Evolutionary conservation across 345 rosid genomes (phyloP), one percentile per base, ranked within the genome.

Genomic region (Arabidopsis arenosa): DNA sequence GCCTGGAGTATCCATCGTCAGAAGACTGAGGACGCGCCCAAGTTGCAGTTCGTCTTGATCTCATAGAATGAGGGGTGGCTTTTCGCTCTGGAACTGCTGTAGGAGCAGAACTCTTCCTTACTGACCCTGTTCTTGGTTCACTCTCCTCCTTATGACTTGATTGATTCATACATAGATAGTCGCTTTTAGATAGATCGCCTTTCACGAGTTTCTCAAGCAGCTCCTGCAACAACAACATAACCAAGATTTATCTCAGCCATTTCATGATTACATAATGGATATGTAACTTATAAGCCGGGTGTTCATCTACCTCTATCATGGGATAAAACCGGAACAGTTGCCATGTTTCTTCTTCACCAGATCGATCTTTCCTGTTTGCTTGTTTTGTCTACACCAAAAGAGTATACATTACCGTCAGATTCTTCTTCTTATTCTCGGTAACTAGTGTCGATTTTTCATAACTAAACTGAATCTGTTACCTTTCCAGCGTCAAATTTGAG

Each of bases 261-360:
- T 45, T 45, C 28, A 40, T 21, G 48, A 35, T 35, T 32, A 30
- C 32, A 53, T 52, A 28, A 15, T 32, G 11, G 39, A 9, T 26
- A 21, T 66, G 12, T 65, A 44, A 11, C 14, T 26, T 9, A 65
- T 5, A 17, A 63, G 55, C 48, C 33, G 21, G 8, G 36, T 47
- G 58, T n/a, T 15, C 35, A 56, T 72, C 39, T 85, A 90, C 98
- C 98, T 94, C 97, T 68, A 91, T 8, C 83, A 94, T 63, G 44
- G 98, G 98, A 82, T 86, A 94, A 82, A 94, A 94, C 62, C 96
- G 89, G 72, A 86, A 94, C 5, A 91, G 85, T 73, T 84, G 89
- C 98, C 98, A 94, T 30, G 92, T 84, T 86, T 90, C 92, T 84
- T 93, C 98, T 67, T 94, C 97, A 14, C 85, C 93, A 36, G 86